Conservation (phyloP, 2,329 filamentous ascomycete genomes). For the Ophiostoma sp. region DNA sequence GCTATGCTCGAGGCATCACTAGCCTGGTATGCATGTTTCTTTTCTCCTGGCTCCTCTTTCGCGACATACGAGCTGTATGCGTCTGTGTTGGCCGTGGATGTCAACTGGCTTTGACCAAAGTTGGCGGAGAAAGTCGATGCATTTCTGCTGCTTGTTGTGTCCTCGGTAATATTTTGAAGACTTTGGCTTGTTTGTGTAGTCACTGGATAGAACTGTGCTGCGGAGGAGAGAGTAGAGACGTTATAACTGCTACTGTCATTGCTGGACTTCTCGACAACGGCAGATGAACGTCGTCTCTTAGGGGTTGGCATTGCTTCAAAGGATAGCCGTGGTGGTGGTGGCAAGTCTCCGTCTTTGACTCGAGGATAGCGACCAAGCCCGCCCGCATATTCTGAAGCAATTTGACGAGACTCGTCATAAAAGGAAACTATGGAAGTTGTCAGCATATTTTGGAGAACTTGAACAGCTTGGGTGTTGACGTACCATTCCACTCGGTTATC, state of each 20-base stretch:
- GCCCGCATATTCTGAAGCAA: conserved; percentile 86
- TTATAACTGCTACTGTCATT: not conserved
- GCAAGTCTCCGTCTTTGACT: conserved; percentile 44
- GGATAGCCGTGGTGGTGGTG: conserved; percentile 31
- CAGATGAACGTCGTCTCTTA: not conserved
- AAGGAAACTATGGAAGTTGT: conserved; percentile 61
- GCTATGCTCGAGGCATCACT: conserved; percentile 44
- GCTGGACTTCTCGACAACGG: not conserved
- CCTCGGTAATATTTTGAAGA: not conserved
- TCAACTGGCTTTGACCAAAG: not conserved
- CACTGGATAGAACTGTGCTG: not conserved
- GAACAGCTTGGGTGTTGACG: not conserved
- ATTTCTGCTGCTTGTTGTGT: not conserved
- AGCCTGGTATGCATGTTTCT: conserved; percentile 36
- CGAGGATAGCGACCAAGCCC: conserved; percentile 72
- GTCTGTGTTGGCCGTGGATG: not conserved
- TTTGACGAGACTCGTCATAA: conserved; percentile 82
- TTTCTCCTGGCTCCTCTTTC: conserved; percentile 34
- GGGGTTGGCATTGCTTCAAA: conserved; percentile 22
- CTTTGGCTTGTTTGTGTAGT: not conserved
- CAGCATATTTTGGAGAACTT: not conserved
- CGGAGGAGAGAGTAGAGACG: not conserved
- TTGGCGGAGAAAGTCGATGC: not conserved
- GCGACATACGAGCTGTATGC: conserved; percentile 18
- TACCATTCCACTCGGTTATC: conserved; percentile 65